Conservation (phyloP, 2,329 filamentous ascomycete genomes). For the Xylariaceae sp. region DNA sequence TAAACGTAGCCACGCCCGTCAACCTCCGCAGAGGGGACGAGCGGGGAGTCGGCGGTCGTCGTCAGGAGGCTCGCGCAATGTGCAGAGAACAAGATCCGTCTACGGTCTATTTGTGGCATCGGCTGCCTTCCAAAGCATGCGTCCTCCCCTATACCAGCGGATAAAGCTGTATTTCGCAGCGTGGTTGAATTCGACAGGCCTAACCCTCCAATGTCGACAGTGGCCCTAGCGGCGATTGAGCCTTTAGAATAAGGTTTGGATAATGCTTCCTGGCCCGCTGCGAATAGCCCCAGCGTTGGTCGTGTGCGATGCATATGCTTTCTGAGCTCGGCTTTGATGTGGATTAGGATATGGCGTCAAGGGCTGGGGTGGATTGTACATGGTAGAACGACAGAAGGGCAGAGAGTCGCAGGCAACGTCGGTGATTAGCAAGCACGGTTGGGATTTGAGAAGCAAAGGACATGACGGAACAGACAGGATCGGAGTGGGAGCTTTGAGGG, state of each 20-base stretch:
- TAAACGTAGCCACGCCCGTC: constrained; percentile 50
- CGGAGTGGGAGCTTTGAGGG: neutral
- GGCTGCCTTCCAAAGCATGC: constrained; percentile 10
- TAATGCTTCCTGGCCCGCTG: constrained; percentile 24
- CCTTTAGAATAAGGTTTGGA: constrained; percentile 19
- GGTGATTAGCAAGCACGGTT: too few species aligned
- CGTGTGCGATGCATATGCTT: constrained; percentile 30
- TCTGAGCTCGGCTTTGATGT: constrained; percentile 10
- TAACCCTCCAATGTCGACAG: neutral
- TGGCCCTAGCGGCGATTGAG: neutral
- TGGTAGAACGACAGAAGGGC: constrained; percentile 16
- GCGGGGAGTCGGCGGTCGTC: constrained; percentile 43
- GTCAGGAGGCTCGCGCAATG: constrained; percentile 22
- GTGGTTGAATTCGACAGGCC: neutral
- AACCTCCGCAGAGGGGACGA: constrained; percentile 59
- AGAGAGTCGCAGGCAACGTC: constrained; percentile 5
- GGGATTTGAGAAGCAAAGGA: too few species aligned
- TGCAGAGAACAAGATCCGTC: neutral
- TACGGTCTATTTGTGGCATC: constrained; percentile 4
- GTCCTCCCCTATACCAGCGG: constrained; percentile 2
- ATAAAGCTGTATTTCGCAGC: constrained; percentile 1
- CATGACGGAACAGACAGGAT: too few species aligned
- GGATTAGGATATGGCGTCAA: constrained; percentile 18
- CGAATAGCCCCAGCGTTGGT: constrained; percentile 23
- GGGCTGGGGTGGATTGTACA: constrained; percentile 17